Percentiles rank a stretch among this genome's conserved stretches.
Conservation (phyloP, 345 rosid species). For the Triadica sebifera region DNA sequence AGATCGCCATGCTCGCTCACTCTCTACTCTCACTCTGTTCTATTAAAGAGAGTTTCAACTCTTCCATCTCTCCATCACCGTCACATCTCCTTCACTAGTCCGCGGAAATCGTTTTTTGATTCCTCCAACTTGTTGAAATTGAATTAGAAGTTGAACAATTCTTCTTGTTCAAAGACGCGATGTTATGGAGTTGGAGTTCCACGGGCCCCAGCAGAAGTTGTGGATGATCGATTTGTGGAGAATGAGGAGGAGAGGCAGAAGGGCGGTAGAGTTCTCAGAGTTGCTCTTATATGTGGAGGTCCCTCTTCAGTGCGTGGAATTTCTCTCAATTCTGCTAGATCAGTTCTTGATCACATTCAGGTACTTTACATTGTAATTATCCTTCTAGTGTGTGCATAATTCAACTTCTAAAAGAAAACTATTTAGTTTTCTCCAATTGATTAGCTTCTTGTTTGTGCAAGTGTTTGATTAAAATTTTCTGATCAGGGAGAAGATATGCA, state of each 20-base stretch:
- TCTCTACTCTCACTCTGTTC: not conserved
- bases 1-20: not conserved
- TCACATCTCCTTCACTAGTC: not conserved
- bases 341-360: conserved; percentile 93
- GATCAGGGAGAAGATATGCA: conserved; percentile 74
- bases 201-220: conserved; percentile 37
- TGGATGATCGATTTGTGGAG: conserved; percentile 31
- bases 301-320: conserved; percentile 98
- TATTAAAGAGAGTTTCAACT: not conserved
- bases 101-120: not conserved
- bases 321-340: conserved; percentile 89
- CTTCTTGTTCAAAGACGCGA: conserved; percentile 7
- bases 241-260: conserved; percentile 20
- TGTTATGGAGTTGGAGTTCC: conserved; percentile 22
- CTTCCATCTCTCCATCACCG: not conserved
- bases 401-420: not conserved
- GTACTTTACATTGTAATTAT: conserved; percentile 24
- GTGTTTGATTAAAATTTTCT: not conserved
- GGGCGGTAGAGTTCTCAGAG: conserved; percentile 46
- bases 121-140: conserved; percentile 12
- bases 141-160: conserved; percentile 8
- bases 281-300: conserved; percentile 85
- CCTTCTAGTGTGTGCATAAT: not conserved
- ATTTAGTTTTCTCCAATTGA: not conserved
- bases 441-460: not conserved